phyloP scores from a whole-genome alignment of 2,329 filamentous ascomycete genomes.

The Fusarium sp. region DNA sequence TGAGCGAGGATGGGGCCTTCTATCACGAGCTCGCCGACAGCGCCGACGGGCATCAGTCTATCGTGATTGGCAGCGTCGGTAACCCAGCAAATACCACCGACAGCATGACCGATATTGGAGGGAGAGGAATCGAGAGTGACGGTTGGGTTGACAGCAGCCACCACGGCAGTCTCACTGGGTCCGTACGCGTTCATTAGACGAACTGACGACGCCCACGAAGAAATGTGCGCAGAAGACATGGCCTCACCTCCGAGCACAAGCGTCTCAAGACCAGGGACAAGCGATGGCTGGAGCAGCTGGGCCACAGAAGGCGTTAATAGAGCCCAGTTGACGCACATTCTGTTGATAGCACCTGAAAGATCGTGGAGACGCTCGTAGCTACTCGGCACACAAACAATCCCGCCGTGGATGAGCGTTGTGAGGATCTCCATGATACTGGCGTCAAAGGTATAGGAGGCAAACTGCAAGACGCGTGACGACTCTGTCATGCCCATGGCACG shows the following conservation, averaged over 20 bases:
- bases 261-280: slow-evolving; percentile 15
- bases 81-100: slow-evolving; percentile 39
- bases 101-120: slow-evolving; percentile 28
- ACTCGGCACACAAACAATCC: slow-evolving; percentile 47
- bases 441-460: slow-evolving; percentile 42
- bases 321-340: slow-evolving; percentile 30
- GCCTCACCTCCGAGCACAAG: slow-evolving; percentile 38
- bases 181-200: slow-evolving; percentile 36
- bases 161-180: slow-evolving; percentile 33
- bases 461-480: slow-evolving; percentile 18
- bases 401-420: slow-evolving; percentile 35
- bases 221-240: slow-evolving; percentile 30
- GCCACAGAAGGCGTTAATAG: slow-evolving; percentile 34
- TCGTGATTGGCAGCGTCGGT: slow-evolving; percentile 38
- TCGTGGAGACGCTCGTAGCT: slow-evolving; percentile 51
- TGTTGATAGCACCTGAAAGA: slow-evolving; percentile 31
- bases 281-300: slow-evolving; percentile 14
- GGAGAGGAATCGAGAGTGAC: slow-evolving; percentile 4
- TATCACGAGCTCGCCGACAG: slow-evolving; percentile 49
- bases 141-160: slow-evolving; percentile 16
- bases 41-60: slow-evolving; percentile 41
- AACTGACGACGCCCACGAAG: slow-evolving; percentile 21
- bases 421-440: slow-evolving; percentile 40
- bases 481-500: slow-evolving; percentile 9
- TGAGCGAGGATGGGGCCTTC: slow-evolving; percentile 54